Conservation (phyloP, 306 rosid genomes). For the Rosa multiflora region DNA sequence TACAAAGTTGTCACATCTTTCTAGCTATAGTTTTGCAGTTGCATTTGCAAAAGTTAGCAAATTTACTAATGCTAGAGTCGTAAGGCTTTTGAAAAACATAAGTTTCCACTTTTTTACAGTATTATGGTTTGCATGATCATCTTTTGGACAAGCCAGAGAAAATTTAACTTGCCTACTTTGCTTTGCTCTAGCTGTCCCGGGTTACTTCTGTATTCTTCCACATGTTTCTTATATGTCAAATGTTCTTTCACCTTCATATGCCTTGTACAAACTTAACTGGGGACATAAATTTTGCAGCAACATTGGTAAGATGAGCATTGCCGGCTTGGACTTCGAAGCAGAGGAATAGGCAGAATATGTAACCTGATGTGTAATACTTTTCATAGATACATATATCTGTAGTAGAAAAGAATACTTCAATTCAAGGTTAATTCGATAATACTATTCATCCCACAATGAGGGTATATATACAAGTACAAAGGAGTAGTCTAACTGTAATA, state of each 20-base stretch:
- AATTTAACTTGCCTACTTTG: neutral
- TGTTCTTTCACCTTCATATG: slow-evolving; percentile 5
- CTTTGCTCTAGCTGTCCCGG: neutral
- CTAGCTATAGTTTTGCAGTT: neutral
- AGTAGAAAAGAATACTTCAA: too few relatives aligned
- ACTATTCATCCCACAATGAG: too few relatives aligned
- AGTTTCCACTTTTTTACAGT: neutral
- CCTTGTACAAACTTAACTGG: slow-evolving; percentile 14
- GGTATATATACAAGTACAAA: too few relatives aligned
- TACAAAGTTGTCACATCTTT: neutral
- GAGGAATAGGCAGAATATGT: slow-evolving; percentile 34
- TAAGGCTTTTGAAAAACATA: neutral
- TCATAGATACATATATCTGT: neutral
- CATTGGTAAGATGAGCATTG: slow-evolving; percentile 75
- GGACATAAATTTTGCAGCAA: slow-evolving; percentile 53
- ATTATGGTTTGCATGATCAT: neutral
- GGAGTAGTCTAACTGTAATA: too few relatives aligned
- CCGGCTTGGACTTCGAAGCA: slow-evolving; percentile 61
- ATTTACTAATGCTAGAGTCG: neutral
- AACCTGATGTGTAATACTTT: slow-evolving; percentile 1
- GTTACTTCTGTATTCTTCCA: neutral
- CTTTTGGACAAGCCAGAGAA: neutral
- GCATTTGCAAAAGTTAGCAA: neutral
- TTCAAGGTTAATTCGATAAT: too few relatives aligned
- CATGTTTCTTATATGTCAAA: neutral